Evolutionary conservation across 2,329 filamentous ascomycete genomes (phyloP).

Genomic region (Erysiphe pulchra): DNA sequence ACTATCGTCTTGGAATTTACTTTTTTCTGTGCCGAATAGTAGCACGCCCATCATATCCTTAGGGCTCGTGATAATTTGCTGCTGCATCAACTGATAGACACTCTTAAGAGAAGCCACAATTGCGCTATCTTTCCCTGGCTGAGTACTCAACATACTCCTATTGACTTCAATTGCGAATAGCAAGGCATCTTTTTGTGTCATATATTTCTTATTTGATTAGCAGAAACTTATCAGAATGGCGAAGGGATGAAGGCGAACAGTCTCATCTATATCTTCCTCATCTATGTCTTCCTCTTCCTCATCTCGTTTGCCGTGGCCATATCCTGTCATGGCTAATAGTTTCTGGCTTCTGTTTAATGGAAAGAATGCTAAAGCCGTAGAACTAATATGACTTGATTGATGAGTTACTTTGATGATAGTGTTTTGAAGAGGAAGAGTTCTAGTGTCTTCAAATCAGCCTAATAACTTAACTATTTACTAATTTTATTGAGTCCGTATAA

Average conservation of each 20-base stretch:
- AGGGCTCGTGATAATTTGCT: constrained; percentile 90
- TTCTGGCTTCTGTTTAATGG: too few species aligned
- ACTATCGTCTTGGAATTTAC: constrained; percentile 43
- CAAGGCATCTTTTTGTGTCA: constrained; percentile 89
- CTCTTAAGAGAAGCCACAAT: constrained; percentile 73
- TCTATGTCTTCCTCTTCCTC: constrained; percentile 14
- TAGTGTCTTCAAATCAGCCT: too few species aligned
- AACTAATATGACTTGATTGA: too few species aligned
- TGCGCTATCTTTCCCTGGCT: constrained; percentile 52
- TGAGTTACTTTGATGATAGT: too few species aligned
- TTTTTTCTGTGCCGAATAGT: constrained; percentile 69
- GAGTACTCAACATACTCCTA: constrained; percentile 55
- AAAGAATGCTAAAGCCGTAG: too few species aligned
- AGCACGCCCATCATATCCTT: constrained; percentile 94
- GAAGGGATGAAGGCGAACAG: constrained; percentile 16
- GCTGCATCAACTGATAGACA: constrained; percentile 86
- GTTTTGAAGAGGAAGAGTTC: too few species aligned
- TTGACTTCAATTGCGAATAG: constrained; percentile 87
- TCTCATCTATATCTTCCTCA: constrained; percentile 41
- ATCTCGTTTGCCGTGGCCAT: too few species aligned
- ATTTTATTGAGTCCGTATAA: too few species aligned
- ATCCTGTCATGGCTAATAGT: too few species aligned
- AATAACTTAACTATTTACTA: too few species aligned
- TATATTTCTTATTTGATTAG: constrained; percentile 40
- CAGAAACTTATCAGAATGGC: not conserved